Evolutionary conservation across 176 grass and related monocot genomes (phyloP), one percentile per base, ranked within the genome.

Genomic region (Rhipidocladum racemiflorum): DNA sequence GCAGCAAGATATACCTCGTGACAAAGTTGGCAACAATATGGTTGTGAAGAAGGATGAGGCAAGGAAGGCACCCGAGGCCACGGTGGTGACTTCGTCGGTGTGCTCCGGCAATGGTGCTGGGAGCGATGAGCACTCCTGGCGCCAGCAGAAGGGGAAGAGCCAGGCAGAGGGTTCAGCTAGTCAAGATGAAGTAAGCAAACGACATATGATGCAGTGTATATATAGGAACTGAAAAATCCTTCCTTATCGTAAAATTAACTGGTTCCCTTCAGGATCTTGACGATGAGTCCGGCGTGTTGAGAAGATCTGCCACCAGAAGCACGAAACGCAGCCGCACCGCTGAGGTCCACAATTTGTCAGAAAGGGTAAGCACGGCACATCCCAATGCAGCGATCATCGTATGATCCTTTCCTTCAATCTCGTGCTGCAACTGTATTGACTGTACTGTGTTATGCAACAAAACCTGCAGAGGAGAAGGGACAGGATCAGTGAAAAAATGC

Each of bases 301-400:
- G 56, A 83, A 88, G 72, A 73, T 86, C 76, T 29, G 79, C 66
- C 64, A 62, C 61, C 49, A 86, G 69, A 71, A 79, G 85, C 62
- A 60, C 79, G 35, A 97, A 94, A 85, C 86, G 92, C 78, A 92
- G 86, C 43, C 88, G 90, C 81, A 90, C 86, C 4, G 86, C 95
- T 2, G 88, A 94, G 81, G 95, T 94, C 62, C 95, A 97, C 72
- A 97, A 94, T 89, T 88, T 97, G 66, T 94, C 92, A 60, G 95
- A 97, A 93, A 89, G 92, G 85, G 95, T 93, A 71, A 92, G 90
- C 14, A 87, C 8, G 24, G 35, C 55, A 29, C 42, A 42, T 80
- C 40, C 66, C 51, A 70, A 44, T 70, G 18, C 4, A 11, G 29
- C 76, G 5, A 76, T 70, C 40, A 75, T 42, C 56, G 17, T 81